phyloP scores from a whole-genome alignment of 768 basidiomycete species.

The Auriscalpium microsporum region DNA sequence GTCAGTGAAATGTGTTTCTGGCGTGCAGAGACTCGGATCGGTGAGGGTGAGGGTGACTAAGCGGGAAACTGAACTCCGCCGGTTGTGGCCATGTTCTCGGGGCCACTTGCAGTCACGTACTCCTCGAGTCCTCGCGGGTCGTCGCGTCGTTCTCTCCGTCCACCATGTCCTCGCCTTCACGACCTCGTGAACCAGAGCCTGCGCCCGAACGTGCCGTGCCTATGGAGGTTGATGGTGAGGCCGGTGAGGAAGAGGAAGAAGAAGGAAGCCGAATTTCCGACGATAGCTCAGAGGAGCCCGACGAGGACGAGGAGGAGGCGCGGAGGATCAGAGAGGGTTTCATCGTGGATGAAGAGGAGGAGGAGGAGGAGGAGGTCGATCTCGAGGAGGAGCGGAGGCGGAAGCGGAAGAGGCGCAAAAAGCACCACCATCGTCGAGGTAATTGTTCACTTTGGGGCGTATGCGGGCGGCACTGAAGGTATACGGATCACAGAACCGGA shows the following conservation, averaged over 20 bases:
- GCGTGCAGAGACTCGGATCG: not conserved
- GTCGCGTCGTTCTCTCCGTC: slow-evolving; percentile 18
- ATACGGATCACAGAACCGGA: slow-evolving; percentile 36
- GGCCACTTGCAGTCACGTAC: not conserved
- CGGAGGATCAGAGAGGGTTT: slow-evolving; percentile 78
- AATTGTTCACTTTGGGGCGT: slow-evolving; percentile 24
- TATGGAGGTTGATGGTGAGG: slow-evolving; percentile 43
- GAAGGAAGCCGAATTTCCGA: slow-evolving; percentile 52
- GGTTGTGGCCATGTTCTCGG: not conserved
- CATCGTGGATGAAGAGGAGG: slow-evolving; percentile 87
- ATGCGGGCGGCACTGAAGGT: slow-evolving; percentile 4
- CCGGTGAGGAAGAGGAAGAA: slow-evolving; percentile 45
- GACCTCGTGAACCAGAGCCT: slow-evolving; percentile 18
- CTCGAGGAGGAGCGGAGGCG: slow-evolving; percentile 46
- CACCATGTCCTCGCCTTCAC: slow-evolving; percentile 49
- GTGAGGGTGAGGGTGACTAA: slow-evolving; percentile 9
- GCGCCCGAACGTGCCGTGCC: slow-evolving; percentile 41
- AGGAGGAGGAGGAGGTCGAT: slow-evolving; percentile 67
- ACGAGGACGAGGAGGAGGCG: slow-evolving; percentile 87
- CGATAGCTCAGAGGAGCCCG: slow-evolving; percentile 84
- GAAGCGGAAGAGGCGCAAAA: slow-evolving; percentile 60
- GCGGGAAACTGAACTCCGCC: not conserved
- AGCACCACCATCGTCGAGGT: slow-evolving; percentile 52
- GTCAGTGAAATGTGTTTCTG: not conserved
- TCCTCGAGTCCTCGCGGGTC: slow-evolving; percentile 4